Evolutionary conservation across 1,284 basidiomycete genomes (phyloP).

Genomic region (Ganoderma lingzhi): DNA sequence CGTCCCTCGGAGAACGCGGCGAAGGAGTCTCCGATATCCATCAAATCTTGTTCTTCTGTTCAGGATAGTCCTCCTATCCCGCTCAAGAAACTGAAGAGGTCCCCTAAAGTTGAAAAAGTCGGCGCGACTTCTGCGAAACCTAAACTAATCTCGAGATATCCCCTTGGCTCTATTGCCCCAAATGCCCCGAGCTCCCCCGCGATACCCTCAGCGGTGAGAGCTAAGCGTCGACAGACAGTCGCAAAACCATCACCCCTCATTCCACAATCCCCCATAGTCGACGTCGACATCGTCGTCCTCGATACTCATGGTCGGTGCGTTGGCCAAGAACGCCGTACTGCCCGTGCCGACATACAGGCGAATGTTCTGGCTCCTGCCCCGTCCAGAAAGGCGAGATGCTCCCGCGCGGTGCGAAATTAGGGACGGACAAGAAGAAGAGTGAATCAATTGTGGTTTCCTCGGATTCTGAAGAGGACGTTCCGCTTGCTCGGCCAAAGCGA

Average conservation of each 20-base stretch:
- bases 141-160: conserved; percentile 47
- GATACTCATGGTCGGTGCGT: conserved; percentile 65
- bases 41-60: conserved; percentile 18
- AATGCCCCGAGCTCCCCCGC: conserved; percentile 55
- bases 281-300: conserved; percentile 72
- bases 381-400: conserved; percentile 9
- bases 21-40: conserved; percentile 17
- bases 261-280: conserved; percentile 54
- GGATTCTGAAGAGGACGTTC: conserved; percentile 38
- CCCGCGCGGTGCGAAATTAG: neutral
- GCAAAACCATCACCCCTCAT: conserved; percentile 44
- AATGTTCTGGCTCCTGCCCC: conserved; percentile 32
- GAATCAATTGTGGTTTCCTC: conserved; percentile 24
- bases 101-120: conserved; percentile 31
- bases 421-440: neutral
- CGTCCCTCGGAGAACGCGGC: neutral
- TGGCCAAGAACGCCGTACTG: conserved; percentile 56
- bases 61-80: conserved; percentile 19
- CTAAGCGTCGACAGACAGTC: conserved; percentile 40
- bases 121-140: conserved; percentile 37
- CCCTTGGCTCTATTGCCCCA: conserved; percentile 49
- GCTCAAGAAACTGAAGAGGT: conserved; percentile 29
- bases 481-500: conserved; percentile 29
- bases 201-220: conserved; percentile 32
- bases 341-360: conserved; percentile 41